Percentiles rank a stretch among this genome's conserved stretches.
These are phyloP conservation scores for Chlamydomonas applanata DNA, from an alignment of 139 green algal genomes.

Conservation along the genomic window DNA sequence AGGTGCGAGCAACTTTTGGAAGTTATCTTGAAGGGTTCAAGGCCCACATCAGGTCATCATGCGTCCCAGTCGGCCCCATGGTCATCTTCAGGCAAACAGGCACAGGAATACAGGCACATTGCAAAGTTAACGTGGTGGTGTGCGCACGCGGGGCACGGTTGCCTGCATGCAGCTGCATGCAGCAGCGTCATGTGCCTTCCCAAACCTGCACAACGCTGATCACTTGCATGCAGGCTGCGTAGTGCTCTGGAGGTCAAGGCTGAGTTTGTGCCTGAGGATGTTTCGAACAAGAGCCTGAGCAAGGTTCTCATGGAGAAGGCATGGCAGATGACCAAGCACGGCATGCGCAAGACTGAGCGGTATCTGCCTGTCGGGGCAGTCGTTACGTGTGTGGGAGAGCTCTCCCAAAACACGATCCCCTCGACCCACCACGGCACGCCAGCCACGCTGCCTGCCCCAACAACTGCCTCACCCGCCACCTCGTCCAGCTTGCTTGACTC, in stretches of 20 bases:
- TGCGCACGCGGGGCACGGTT: too few species aligned
- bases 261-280: constrained; percentile 25
- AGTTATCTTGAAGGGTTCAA: too few species aligned
- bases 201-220: too few species aligned
- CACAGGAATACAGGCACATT: too few species aligned
- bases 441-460: neutral
- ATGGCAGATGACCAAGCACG: constrained; percentile 39
- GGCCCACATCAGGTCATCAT: too few species aligned
- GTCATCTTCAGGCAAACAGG: too few species aligned
- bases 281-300: neutral
- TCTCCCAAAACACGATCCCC: constrained; percentile 19
- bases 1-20: too few species aligned
- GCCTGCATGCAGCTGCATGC: too few species aligned
- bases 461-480: neutral
- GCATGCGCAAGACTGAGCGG: constrained; percentile 42
- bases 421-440: neutral
- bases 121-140: too few species aligned
- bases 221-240: neutral
- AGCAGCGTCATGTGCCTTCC: too few species aligned
- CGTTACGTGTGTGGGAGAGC: constrained; percentile 51
- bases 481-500: neutral
- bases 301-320: constrained; percentile 32
- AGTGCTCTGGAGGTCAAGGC: constrained; percentile 31
- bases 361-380: constrained; percentile 45
- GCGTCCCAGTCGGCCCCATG: too few species aligned